Evolutionary conservation across 2,329 filamentous ascomycete species (phyloP).

Genomic region (Cordyceps militaris): DNA sequence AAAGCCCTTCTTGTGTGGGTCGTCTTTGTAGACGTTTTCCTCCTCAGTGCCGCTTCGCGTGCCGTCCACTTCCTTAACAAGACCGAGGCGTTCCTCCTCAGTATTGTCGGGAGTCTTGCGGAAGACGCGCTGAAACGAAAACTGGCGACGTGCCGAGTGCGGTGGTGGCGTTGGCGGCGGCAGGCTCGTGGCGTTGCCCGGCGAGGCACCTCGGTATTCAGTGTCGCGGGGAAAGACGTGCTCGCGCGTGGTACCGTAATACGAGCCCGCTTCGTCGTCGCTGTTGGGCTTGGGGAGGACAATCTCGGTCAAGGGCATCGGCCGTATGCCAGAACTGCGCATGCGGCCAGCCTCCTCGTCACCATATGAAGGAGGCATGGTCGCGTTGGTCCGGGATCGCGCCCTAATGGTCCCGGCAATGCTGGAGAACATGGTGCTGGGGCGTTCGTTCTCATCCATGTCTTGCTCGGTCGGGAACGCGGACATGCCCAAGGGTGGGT

Average conservation of each 20-base stretch:
- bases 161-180: constrained; percentile 59
- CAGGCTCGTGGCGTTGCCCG: constrained; percentile 33
- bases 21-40: constrained; percentile 5
- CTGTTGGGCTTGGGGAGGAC: constrained; percentile 41
- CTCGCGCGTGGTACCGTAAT: constrained; percentile 31
- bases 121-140: constrained; percentile 89
- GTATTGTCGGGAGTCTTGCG: constrained; percentile 44
- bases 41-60: constrained; percentile 14
- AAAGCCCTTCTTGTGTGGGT: constrained; percentile 1
- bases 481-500: constrained; percentile 83
- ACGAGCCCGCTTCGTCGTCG: constrained; percentile 35
- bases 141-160: constrained; percentile 64
- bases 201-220: constrained; percentile 42
- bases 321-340: constrained; percentile 48
- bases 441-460: constrained; percentile 44
- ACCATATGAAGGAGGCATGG: constrained; percentile 25
- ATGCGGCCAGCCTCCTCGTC: constrained; percentile 33
- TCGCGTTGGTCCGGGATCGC: constrained; percentile 28
- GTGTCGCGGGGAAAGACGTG: constrained; percentile 44
- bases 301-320: constrained; percentile 57
- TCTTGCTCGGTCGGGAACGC: constrained; percentile 62
- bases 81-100: constrained; percentile 74
- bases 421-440: constrained; percentile 45
- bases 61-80: constrained; percentile 66
- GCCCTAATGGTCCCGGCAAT: constrained; percentile 47